Base-by-base conservation (phyloP, 192 early-diverging fungal genomes). In the Endogone sp. region DNA sequence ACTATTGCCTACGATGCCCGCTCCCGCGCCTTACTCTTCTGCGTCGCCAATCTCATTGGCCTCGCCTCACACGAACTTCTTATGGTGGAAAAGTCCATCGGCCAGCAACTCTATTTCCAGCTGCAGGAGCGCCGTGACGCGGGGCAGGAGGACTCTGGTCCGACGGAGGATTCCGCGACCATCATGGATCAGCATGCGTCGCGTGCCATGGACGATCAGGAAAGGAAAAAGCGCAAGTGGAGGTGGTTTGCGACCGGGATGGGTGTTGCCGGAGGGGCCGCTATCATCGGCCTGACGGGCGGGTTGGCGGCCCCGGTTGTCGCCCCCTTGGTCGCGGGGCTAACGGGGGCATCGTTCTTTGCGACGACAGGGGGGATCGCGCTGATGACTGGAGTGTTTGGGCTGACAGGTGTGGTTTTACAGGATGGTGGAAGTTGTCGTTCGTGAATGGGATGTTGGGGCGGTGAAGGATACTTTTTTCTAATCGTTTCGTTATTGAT, bases 21-120 rank as follows among this genome's bases (percentile, higher is more conserved):
- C 11, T 73, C 82, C 20, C 72, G 86, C 28, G 73, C 75, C 0
- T 65, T 85, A 24, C 65, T 85, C 16, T 79, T 84, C 24, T 60
- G 62, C 11, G 66, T 85, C 69, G 76, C 75, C 24, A 55, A 72
- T 21, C 59, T 69, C 29, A 60, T 85, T 27, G 30, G 64, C 3
- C 59, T 85, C 22, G 65, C 73, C 1, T 24, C 28, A 3, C 66
- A 60, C 2, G 56, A 76, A n/a, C 63, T 87, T 11, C 21, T 30
- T 21, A 64, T 56, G 11, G 67, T 82, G 4, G 86, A 87, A 55
- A 79, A 79, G 56, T 69, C 69, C 29, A 66, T 87, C 13, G 77
- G 79, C 0, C 86, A 87, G 58, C 74, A 87, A 49, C 66, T 87
- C 27, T 87, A 85, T 63, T 85, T 85, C 67, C 63, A 72, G 49